A percentile compares a stretch with the other conserved stretches of the same genome.
These are phyloP conservation scores for Amanita rimosa DNA, from an alignment of 768 basidiomycete species.

Conservation along the genomic window DNA sequence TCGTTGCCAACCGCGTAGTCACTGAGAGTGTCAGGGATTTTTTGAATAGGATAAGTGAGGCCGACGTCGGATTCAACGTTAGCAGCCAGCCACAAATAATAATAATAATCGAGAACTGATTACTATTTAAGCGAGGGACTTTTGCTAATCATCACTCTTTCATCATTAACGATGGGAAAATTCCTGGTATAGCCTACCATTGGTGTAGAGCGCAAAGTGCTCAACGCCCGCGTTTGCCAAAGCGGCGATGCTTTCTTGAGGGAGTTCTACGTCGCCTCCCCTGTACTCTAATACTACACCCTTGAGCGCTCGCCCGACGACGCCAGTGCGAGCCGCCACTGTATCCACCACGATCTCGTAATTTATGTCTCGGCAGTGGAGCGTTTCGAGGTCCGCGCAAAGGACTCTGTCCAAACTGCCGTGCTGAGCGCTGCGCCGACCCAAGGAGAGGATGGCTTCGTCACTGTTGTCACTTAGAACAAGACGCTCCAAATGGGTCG, in stretches of 20 bases:
- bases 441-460: neutral
- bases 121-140: too few relatives aligned
- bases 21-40: too few relatives aligned
- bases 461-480: neutral
- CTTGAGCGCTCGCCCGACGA: neutral
- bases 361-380: neutral
- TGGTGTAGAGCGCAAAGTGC: neutral
- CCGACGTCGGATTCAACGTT: too few relatives aligned
- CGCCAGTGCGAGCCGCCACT: neutral
- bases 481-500: neutral
- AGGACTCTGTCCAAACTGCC: neutral
- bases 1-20: too few relatives aligned
- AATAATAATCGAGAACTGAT: too few relatives aligned
- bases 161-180: neutral
- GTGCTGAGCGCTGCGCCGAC: too few relatives aligned
- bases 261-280: conserved; percentile 21
- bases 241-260: conserved; percentile 29
- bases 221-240: neutral
- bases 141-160: too few relatives aligned
- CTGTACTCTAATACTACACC: conserved; percentile 38
- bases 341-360: neutral
- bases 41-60: too few relatives aligned
- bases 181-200: neutral
- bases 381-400: neutral
- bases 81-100: too few relatives aligned